Percentiles rank a stretch among this genome's conserved stretches.
These are phyloP conservation scores for Lactifluus echinatus DNA, from an alignment of 768 basidiomycete species.

Conservation along the genomic window DNA sequence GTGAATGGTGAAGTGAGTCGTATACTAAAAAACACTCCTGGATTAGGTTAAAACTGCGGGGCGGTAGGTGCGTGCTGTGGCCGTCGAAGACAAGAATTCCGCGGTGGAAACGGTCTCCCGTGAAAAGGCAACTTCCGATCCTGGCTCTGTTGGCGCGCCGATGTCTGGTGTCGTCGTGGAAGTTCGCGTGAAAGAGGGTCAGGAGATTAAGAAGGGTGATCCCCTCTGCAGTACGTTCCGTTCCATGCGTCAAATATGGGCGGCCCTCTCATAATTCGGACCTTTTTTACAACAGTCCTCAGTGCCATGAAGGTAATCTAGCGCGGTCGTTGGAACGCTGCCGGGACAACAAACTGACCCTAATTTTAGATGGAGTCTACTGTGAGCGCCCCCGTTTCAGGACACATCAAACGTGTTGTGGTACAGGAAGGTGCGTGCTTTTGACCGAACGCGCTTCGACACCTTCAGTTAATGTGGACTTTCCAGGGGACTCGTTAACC, in stretches of 20 bases:
- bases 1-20: conserved; percentile 81
- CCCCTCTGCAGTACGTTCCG: conserved; percentile 72
- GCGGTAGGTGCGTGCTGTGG: conserved; percentile 79
- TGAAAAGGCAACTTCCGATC: conserved; percentile 89
- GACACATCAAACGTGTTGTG: conserved; percentile 88
- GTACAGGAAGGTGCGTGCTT: conserved; percentile 66
- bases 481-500: conserved; percentile 81
- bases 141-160: conserved; percentile 94
- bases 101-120: conserved; percentile 91
- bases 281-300: conserved; percentile 46
- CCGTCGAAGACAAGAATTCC: conserved; percentile 94
- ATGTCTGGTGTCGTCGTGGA: conserved; percentile 99
- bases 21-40: not conserved
- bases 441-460: conserved; percentile 3
- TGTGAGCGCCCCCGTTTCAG: conserved; percentile 93
- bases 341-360: conserved; percentile 20
- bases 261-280: conserved; percentile 15
- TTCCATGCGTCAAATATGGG: conserved; percentile 6
- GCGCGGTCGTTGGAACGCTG: not conserved
- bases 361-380: conserved; percentile 85
- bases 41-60: conserved; percentile 1
- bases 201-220: conserved; percentile 97
- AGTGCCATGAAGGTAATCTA: conserved; percentile 89
- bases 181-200: conserved; percentile 94
- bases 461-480: conserved; percentile 4